A percentile compares a stretch with the other conserved stretches of the same genome.
Evolutionary conservation across 139 green algal genomes (phyloP).

Genomic region (Auxenochlorella protothecoides): DNA sequence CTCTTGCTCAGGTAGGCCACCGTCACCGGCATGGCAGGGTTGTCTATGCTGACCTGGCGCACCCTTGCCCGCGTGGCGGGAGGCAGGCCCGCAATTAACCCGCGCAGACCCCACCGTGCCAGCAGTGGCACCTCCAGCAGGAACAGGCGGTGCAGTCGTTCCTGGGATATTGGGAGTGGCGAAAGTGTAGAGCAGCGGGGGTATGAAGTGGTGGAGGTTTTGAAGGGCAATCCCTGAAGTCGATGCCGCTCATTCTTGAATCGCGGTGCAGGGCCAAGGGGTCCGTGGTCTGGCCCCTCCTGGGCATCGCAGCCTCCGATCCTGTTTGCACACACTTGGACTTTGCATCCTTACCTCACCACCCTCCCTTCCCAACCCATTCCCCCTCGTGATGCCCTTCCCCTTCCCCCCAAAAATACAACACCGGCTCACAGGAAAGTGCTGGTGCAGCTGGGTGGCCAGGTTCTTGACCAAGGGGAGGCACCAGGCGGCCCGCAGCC

Average conservation of each 20-base stretch:
- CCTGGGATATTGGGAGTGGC: not conserved
- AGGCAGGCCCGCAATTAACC: slow-evolving; percentile 18
- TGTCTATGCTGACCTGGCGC: slow-evolving; percentile 5
- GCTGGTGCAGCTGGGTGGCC: slow-evolving; percentile 14
- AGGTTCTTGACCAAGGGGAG: slow-evolving; percentile 25
- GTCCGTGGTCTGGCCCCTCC: too few species aligned
- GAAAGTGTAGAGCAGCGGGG: not conserved
- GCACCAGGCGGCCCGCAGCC: slow-evolving; percentile 15
- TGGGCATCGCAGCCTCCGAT: too few species aligned
- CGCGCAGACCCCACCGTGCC: slow-evolving; percentile 21
- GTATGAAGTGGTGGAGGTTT: not conserved
- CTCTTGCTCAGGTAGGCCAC: slow-evolving; percentile 17
- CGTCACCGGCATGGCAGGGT: slow-evolving; percentile 13
- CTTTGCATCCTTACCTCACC: not conserved
- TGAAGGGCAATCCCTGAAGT: not conserved
- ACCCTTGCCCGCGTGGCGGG: slow-evolving; percentile 21
- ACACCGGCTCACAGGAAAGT: slow-evolving; percentile 22
- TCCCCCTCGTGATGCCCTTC: not conserved
- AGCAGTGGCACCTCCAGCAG: slow-evolving; percentile 31
- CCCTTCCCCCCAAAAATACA: not conserved
- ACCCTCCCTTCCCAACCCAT: not conserved
- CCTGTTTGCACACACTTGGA: too few species aligned
- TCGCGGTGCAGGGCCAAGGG: too few species aligned
- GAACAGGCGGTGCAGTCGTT: slow-evolving; percentile 28
- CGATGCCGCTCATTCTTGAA: too few species aligned